Conservation (phyloP, 2,329 filamentous ascomycete species). For the Mycogone perniciosa region DNA sequence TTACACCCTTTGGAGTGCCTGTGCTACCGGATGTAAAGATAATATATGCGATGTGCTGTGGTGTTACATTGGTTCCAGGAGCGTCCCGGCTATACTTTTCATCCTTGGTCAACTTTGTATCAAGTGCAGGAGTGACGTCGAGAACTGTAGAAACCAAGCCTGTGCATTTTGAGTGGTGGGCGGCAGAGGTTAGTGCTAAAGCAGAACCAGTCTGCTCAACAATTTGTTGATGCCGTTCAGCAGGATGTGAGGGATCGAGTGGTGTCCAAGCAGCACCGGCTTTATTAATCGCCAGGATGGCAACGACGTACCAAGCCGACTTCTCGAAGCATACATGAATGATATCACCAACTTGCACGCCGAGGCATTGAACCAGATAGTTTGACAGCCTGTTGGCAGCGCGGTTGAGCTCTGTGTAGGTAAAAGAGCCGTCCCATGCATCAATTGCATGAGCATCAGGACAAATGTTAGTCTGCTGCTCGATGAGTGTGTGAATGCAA, state of each 20-base stretch:
- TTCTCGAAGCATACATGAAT: conserved; percentile 11
- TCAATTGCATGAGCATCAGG: background rate
- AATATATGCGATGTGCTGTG: conserved; percentile 7
- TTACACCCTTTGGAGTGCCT: conserved; percentile 1
- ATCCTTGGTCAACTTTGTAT: background rate
- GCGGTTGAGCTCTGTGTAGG: conserved; percentile 29
- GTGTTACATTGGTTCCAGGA: background rate
- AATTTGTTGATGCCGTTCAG: background rate
- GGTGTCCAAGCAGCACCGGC: conserved; percentile 13
- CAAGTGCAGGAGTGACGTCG: background rate
- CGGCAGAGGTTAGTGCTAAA: background rate
- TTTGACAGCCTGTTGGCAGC: conserved; percentile 7
- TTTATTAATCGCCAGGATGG: conserved; percentile 13
- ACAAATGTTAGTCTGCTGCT: background rate
- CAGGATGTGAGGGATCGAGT: conserved; percentile 6
- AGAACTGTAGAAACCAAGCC: background rate
- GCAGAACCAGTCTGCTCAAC: background rate
- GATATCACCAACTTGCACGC: conserved; percentile 12
- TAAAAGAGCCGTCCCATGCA: conserved; percentile 23
- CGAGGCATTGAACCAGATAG: background rate
- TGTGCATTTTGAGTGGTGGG: background rate
- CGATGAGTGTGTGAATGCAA: conserved; percentile 6
- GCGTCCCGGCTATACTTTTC: background rate
- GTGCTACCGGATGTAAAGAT: conserved; percentile 5
- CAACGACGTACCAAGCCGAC: conserved; percentile 12